phyloP scores from a whole-genome alignment of 2,329 filamentous ascomycete genomes.

The Apiospora hydei region DNA sequence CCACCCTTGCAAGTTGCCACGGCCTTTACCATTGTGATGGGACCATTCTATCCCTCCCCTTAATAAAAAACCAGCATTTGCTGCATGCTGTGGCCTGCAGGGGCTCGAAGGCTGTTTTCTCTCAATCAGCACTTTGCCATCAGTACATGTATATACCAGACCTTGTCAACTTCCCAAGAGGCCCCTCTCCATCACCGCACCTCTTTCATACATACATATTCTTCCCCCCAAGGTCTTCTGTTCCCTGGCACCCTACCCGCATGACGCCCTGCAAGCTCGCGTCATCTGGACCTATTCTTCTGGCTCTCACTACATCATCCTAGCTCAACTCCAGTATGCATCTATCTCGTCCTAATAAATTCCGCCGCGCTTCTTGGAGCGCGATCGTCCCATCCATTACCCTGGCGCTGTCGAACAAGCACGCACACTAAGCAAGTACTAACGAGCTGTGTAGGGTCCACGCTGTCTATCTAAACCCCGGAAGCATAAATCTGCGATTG shows the following conservation, averaged over 20 bases:
- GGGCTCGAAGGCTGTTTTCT: slow-evolving; percentile 14
- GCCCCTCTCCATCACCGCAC: slow-evolving; percentile 16
- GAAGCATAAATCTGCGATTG: background rate
- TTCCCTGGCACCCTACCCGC: slow-evolving; percentile 21
- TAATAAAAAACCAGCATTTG: slow-evolving; percentile 23
- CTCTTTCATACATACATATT: slow-evolving; percentile 19
- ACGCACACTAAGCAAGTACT: slow-evolving; percentile 18
- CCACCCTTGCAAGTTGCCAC: slow-evolving; percentile 21
- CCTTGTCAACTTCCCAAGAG: slow-evolving; percentile 10
- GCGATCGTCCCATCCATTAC: slow-evolving; percentile 20
- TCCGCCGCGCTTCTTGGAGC: slow-evolving; percentile 7
- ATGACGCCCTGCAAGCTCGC: slow-evolving; percentile 21
- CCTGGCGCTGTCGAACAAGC: background rate
- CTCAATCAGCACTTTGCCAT: slow-evolving; percentile 10
- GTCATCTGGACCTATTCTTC: slow-evolving; percentile 13
- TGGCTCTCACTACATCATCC: slow-evolving; percentile 17
- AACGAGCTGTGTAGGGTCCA: slow-evolving; percentile 15
- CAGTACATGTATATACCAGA: slow-evolving; percentile 21
- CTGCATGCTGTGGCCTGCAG: slow-evolving; percentile 22
- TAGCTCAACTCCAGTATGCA: slow-evolving; percentile 21
- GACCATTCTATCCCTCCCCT: slow-evolving; percentile 24
- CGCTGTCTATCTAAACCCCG: background rate
- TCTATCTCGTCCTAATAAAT: slow-evolving; percentile 20
- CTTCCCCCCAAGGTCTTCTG: slow-evolving; percentile 11
- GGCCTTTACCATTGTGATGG: slow-evolving; percentile 23